Evolutionary conservation across 2,329 filamentous ascomycete species (phyloP), one percentile per base, ranked within the genome.

Genomic region (Botryotinia convoluta): DNA sequence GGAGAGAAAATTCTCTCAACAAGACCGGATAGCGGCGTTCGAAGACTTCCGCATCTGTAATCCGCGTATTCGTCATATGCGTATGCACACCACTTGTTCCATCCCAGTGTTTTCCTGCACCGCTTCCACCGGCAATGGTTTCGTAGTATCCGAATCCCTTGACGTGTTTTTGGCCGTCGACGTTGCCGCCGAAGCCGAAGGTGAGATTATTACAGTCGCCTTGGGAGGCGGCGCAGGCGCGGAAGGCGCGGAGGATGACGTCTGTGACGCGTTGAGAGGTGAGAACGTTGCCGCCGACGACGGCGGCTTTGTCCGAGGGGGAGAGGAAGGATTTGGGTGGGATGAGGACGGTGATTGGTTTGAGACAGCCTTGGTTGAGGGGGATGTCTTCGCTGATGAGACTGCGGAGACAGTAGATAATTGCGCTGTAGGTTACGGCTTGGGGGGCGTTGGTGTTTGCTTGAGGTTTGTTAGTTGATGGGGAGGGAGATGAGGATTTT

Each of bases 61-160:
- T 95, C 20, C 92, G 87, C 5, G 92, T 95, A 81, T 95, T 95
- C 16, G 93, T 95, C 91, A 94, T 94, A 82, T 95, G 92, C 1
- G 89, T 91, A 80, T 95, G 92, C 29, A 94, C 92, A 35, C 92
- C 92, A 54, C 63, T 89, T 18, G 91, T 91, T 54, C 93, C 93
- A 74, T 91, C 85, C 92, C 92, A 95, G 22, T 86, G 85, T 0
- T 90, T 87, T 0, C 92, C 92, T 0, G 93, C 93, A 42, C 93
- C 93, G 57, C 87, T 89, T 0, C 93, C 93, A 57, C 93, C 93
- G 0, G 91, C 91, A 75, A 96, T 94, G 9, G 93, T 95, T 82
- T 96, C 93, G 81, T 95, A 95, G 84, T 95, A 96, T 16, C 93
- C 93, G 79, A 96, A 96, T 0, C 93, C 93, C 51, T 89, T 89